These are phyloP conservation scores for Cladophialophora psammophila DNA, from an alignment of 2,329 filamentous ascomycete species.

Conservation along the genomic window DNA sequence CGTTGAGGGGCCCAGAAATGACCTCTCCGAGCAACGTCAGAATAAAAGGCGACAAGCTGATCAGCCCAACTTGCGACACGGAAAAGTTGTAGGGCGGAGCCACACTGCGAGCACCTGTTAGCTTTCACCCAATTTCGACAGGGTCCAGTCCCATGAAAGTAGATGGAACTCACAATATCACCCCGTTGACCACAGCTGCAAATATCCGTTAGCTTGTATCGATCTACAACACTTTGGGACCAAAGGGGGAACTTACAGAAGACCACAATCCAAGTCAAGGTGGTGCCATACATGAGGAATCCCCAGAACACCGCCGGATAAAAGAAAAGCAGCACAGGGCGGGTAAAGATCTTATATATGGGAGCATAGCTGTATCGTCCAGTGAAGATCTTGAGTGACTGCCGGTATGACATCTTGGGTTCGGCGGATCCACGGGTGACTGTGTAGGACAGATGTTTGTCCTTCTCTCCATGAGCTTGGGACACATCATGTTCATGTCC, in stretches of 20 bases:
- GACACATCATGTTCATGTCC: constrained; percentile 33
- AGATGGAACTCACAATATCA: constrained; percentile 27
- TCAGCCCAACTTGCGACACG: constrained; percentile 80
- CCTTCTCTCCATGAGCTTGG: constrained; percentile 31
- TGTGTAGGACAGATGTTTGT: constrained; percentile 33
- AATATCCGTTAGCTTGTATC: background rate
- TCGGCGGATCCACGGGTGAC: constrained; percentile 23
- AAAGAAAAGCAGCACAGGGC: constrained; percentile 34
- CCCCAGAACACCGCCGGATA: constrained; percentile 45
- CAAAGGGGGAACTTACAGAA: constrained; percentile 13
- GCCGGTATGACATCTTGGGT: constrained; percentile 32
- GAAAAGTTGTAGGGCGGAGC: constrained; percentile 58
- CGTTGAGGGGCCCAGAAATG: constrained; percentile 77
- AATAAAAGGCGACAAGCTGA: constrained; percentile 83
- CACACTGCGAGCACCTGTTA: constrained; percentile 5
- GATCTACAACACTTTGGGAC: background rate
- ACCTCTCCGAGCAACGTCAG: constrained; percentile 81
- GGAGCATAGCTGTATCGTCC: constrained; percentile 35
- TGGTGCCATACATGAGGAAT: constrained; percentile 32
- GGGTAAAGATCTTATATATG: constrained; percentile 40
- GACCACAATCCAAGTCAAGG: constrained; percentile 32
- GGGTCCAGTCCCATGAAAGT: background rate
- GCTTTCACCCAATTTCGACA: background rate
- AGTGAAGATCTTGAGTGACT: constrained; percentile 33
- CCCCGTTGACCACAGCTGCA: constrained; percentile 28